Conservation (phyloP, 1,284 basidiomycete species). For the Porogramme epimiltina region DNA sequence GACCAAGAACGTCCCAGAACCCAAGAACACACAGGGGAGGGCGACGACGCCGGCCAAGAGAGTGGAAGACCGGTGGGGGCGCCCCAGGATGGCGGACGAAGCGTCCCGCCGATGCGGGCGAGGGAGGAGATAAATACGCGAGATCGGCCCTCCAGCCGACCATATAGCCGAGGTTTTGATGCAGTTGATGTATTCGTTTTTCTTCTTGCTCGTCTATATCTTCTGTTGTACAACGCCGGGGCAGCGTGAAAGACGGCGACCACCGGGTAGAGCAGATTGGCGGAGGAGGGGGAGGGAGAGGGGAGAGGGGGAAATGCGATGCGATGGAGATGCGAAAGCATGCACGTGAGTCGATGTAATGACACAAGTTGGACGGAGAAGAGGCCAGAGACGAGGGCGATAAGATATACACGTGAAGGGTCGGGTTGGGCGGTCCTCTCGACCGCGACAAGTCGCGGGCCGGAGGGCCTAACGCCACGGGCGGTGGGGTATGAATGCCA, state of each 20-base stretch:
- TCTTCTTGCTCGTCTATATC: constrained; percentile 33
- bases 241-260: constrained; percentile 19
- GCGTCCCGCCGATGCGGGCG: constrained; percentile 25
- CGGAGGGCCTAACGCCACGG: constrained; percentile 16
- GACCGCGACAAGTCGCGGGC: constrained; percentile 14
- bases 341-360: constrained; percentile 42
- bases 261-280: constrained; percentile 22
- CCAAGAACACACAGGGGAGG: constrained; percentile 43
- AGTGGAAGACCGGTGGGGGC: constrained; percentile 35
- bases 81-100: constrained; percentile 31
- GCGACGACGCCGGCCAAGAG: constrained; percentile 29
- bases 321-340: constrained; percentile 40
- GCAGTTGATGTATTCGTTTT: constrained; percentile 32
- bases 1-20: constrained; percentile 42
- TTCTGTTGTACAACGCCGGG: constrained; percentile 36
- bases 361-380: constrained; percentile 41
- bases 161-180: constrained; percentile 23
- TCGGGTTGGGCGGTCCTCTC: constrained; percentile 15
- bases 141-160: constrained; percentile 24
- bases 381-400: constrained; percentile 20
- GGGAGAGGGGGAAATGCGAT: constrained; percentile 22
- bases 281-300: constrained; percentile 19
- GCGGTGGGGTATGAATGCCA: constrained; percentile 51
- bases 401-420: constrained; percentile 25
- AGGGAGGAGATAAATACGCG: constrained; percentile 40